Percentiles rank a stretch among this genome's conserved stretches.
Evolutionary conservation across 495 filamentous ascomycete genomes (phyloP).

Genomic region (Cryomyces minteri): DNA sequence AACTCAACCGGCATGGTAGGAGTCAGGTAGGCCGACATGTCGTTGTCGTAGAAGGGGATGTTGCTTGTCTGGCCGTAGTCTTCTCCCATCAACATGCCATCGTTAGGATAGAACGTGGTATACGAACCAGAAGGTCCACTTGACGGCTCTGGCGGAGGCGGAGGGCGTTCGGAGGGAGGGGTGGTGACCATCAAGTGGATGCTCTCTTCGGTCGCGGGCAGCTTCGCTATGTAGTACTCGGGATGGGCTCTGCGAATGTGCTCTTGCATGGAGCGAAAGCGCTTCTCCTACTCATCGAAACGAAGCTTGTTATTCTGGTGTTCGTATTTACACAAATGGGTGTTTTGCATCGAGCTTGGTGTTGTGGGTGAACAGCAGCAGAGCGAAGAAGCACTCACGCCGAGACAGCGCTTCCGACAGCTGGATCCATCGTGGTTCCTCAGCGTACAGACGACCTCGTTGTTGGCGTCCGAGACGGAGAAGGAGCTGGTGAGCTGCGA

Average conservation of each 20-base stretch:
- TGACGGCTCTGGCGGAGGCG: slow-evolving; percentile 21
- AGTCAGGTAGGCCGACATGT: slow-evolving; percentile 53
- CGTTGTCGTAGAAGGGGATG: slow-evolving; percentile 32
- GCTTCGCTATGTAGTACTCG: slow-evolving; percentile 94
- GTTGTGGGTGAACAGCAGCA: slow-evolving; percentile 1
- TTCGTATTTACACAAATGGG: too few relatives aligned
- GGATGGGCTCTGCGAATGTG: slow-evolving; percentile 96
- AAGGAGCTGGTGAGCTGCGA: slow-evolving; percentile 78
- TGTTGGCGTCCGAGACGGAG: slow-evolving; percentile 76
- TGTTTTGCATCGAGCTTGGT: neutral
- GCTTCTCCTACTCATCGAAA: slow-evolving; percentile 53
- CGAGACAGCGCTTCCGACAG: slow-evolving; percentile 93
- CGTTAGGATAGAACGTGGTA: slow-evolving; percentile 5
- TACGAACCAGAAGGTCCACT: slow-evolving; percentile 8
- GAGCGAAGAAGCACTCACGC: slow-evolving; percentile 42
- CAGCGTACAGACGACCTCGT: slow-evolving; percentile 93
- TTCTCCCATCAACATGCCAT: slow-evolving; percentile 1
- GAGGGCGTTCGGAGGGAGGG: slow-evolving; percentile 66
- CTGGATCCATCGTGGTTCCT: slow-evolving; percentile 91
- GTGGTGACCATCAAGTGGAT: slow-evolving; percentile 90
- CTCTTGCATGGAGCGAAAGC: slow-evolving; percentile 98
- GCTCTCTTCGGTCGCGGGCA: slow-evolving; percentile 96
- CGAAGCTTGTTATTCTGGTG: neutral
- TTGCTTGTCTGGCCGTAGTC: slow-evolving; percentile 17
- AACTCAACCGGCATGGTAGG: slow-evolving; percentile 50